Percentiles rank a stretch among this genome's conserved stretches.
Evolutionary conservation across 495 filamentous ascomycete species (phyloP).

Genomic region (Hypoxylon subgilvum): DNA sequence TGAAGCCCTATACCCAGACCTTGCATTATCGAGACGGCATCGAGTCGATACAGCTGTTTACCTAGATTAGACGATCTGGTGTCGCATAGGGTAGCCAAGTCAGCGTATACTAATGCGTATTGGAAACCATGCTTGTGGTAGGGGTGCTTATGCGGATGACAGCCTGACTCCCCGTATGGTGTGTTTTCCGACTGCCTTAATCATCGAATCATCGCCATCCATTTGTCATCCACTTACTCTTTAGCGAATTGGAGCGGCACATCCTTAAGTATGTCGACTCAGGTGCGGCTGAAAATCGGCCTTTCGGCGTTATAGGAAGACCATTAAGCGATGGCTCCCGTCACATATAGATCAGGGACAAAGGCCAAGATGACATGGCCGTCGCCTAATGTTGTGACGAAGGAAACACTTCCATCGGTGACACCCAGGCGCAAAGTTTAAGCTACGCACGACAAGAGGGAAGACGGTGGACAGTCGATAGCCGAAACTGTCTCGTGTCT

Average conservation of each 20-base stretch:
- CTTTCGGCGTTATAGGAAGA: neutral
- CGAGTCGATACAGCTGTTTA: too few relatives aligned
- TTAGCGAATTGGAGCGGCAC: neutral
- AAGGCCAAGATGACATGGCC: constrained; percentile 2
- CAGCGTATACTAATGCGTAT: neutral
- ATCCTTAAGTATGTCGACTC: neutral
- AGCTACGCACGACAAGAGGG: constrained; percentile 26
- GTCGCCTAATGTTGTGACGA: constrained; percentile 15
- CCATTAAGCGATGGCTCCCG: neutral
- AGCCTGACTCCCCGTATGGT: neutral
- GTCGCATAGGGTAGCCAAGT: too few relatives aligned
- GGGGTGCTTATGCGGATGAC: neutral
- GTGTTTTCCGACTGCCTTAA: neutral
- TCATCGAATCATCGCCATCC: too few relatives aligned
- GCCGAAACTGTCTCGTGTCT: constrained; percentile 29
- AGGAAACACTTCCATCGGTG: constrained; percentile 13
- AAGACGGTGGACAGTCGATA: constrained; percentile 22
- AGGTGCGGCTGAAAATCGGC: neutral
- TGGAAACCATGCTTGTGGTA: neutral
- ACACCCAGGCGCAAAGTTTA: constrained; percentile 11
- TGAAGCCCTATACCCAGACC: too few relatives aligned
- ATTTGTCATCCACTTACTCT: too few relatives aligned
- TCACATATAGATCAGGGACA: neutral
- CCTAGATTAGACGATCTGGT: too few relatives aligned
- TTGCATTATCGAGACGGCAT: too few relatives aligned